Conservation (phyloP, 2,329 filamentous ascomycete species). For the Sarocladium oryzae region DNA sequence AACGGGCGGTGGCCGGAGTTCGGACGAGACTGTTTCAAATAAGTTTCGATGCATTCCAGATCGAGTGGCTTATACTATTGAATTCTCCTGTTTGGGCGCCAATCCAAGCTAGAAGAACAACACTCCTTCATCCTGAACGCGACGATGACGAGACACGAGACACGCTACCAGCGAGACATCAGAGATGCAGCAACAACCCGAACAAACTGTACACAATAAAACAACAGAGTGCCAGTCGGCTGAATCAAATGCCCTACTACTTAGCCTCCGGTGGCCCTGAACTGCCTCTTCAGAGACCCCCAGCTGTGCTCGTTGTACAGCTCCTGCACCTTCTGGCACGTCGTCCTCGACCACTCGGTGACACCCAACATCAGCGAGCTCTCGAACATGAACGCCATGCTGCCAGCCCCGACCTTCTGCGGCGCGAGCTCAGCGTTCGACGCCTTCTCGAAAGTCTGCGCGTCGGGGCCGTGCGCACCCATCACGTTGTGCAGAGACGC, state of each 20-base stretch:
- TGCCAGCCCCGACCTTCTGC: constrained; percentile 35
- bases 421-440: constrained; percentile 34
- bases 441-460: constrained; percentile 31
- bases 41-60: too few species aligned
- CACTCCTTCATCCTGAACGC: too few species aligned
- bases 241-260: neutral
- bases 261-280: constrained; percentile 1
- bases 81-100: too few species aligned
- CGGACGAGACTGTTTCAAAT: too few species aligned
- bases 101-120: too few species aligned
- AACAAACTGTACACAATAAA: too few species aligned
- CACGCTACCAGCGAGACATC: too few species aligned
- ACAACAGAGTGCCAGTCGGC: too few species aligned
- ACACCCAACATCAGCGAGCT: constrained; percentile 64
- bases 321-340: constrained; percentile 53
- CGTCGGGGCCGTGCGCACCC: constrained; percentile 50
- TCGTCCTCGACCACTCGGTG: constrained; percentile 59
- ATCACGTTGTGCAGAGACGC: constrained; percentile 50
- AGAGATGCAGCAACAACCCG: too few species aligned
- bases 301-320: constrained; percentile 74
- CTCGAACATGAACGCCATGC: constrained; percentile 51
- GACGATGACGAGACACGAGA: too few species aligned
- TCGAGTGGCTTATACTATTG: too few species aligned
- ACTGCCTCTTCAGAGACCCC: constrained; percentile 57
- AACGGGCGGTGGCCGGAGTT: too few species aligned